These are phyloP conservation scores for Chenopodium suecicum DNA, from an alignment of 148 eudicot genomes.

Conservation along the genomic window DNA sequence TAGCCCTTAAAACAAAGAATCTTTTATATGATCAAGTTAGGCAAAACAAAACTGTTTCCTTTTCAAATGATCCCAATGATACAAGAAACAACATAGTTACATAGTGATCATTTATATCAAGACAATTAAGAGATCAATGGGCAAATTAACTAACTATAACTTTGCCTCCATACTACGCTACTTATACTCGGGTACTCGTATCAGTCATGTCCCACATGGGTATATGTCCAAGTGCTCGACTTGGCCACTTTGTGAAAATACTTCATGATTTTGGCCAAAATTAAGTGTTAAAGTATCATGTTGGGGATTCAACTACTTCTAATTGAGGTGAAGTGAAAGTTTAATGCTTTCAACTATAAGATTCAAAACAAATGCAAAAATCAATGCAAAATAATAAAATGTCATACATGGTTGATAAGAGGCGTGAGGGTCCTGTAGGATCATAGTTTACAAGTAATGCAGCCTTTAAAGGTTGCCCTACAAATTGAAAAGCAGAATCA, in stretches of 20 bases:
- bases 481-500: conserved; percentile 17
- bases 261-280: no score
- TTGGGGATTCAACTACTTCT: no score
- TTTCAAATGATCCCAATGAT: background rate
- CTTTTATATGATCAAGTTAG: background rate
- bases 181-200: no score
- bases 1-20: background rate
- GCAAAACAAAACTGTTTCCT: background rate
- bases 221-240: no score
- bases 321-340: no score
- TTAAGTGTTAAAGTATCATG: no score
- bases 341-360: background rate
- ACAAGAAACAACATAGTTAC: background rate
- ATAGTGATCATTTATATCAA: no score
- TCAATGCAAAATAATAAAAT: background rate
- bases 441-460: conserved; percentile 84
- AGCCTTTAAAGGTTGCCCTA: conserved; percentile 70
- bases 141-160: background rate
- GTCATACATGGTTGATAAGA: conserved; percentile 83
- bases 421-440: conserved; percentile 92
- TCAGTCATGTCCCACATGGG: no score
- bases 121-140: no score
- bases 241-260: no score
- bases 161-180: no score
- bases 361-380: conserved; percentile 7